Evolutionary conservation across 331 rosid genomes (phyloP).

Genomic region (Quercus tomentella): DNA sequence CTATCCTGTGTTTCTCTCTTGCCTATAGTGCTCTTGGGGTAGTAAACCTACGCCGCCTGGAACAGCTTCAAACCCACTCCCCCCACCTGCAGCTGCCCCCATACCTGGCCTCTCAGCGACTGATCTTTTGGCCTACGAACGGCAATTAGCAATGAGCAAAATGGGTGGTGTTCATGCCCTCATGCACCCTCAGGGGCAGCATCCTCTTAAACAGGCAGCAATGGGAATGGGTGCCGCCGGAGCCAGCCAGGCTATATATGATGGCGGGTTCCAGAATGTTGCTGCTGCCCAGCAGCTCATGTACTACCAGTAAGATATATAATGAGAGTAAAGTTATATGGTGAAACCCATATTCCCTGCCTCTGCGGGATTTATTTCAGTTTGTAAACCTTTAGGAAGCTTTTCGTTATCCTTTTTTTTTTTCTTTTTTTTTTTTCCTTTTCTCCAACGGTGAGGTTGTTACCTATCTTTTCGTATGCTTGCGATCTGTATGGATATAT

Average conservation of each 20-base stretch:
- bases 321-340: slow-evolving; percentile 23
- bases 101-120: slow-evolving; percentile 66
- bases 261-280: slow-evolving; percentile 92
- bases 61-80: slow-evolving; percentile 90
- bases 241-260: slow-evolving; percentile 94
- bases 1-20: not conserved
- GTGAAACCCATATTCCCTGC: slow-evolving; percentile 32
- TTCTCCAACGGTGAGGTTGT: slow-evolving; percentile 28
- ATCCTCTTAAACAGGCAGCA: slow-evolving; percentile 79
- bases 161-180: slow-evolving; percentile 85
- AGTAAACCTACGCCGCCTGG: slow-evolving; percentile 97
- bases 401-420: not conserved
- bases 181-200: slow-evolving; percentile 84
- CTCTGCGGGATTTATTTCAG: slow-evolving; percentile 34
- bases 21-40: slow-evolving; percentile 89
- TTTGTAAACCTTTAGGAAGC: slow-evolving; percentile 41
- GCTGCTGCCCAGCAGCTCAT: slow-evolving; percentile 97
- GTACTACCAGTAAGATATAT: slow-evolving; percentile 69
- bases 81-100: slow-evolving; percentile 78
- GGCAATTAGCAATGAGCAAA: slow-evolving; percentile 92
- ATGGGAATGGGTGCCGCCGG: slow-evolving; percentile 72
- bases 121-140: slow-evolving; percentile 69
- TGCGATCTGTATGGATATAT: slow-evolving; percentile 52
- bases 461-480: slow-evolving; percentile 24
- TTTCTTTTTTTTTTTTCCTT: not conserved